These are phyloP conservation scores for Triticum aestivum DNA, from an alignment of 176 grass and related monocot species.

Conservation along the genomic window DNA sequence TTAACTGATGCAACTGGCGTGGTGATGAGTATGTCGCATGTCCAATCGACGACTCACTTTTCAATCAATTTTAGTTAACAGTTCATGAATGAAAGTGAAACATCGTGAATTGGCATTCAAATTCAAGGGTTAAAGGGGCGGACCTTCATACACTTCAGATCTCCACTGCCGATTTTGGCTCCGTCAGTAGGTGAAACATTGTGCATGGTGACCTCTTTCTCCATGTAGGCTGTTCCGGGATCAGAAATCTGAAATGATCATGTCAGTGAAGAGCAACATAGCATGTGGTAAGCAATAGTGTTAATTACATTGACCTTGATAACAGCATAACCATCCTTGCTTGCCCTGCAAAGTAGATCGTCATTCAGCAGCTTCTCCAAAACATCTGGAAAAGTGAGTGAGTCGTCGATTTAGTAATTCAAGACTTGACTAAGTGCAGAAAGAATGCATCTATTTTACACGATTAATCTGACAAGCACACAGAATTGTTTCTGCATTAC, in stretches of 20 bases:
- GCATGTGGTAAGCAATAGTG: background rate
- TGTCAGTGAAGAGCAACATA: conserved; percentile 15
- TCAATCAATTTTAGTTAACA: background rate
- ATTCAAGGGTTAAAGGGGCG: conserved; percentile 6
- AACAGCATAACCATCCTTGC: conserved; percentile 72
- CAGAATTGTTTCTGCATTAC: background rate
- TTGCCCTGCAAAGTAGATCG: conserved; percentile 52
- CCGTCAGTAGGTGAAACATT: conserved; percentile 39
- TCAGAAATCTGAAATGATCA: conserved; percentile 3
- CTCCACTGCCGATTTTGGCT: conserved; percentile 35
- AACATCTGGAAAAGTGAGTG: conserved; percentile 53
- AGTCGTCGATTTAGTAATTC: conserved; percentile 20
- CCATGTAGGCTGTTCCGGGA: conserved; percentile 38
- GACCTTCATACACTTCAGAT: conserved; percentile 91
- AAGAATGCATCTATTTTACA: conserved; percentile 27
- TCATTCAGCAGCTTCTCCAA: conserved; percentile 72
- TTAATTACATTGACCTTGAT: conserved; percentile 55
- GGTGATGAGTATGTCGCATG: background rate
- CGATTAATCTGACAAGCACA: background rate
- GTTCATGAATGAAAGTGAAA: background rate
- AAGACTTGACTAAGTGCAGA: background rate
- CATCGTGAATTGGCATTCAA: background rate
- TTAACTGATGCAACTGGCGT: background rate
- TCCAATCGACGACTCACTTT: too few species aligned
- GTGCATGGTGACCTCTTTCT: conserved; percentile 57